A percentile compares a stretch with the other conserved stretches of the same genome.
These are phyloP conservation scores for Lactarius sp. DNA, from an alignment of 768 basidiomycete genomes.

Conservation along the genomic window DNA sequence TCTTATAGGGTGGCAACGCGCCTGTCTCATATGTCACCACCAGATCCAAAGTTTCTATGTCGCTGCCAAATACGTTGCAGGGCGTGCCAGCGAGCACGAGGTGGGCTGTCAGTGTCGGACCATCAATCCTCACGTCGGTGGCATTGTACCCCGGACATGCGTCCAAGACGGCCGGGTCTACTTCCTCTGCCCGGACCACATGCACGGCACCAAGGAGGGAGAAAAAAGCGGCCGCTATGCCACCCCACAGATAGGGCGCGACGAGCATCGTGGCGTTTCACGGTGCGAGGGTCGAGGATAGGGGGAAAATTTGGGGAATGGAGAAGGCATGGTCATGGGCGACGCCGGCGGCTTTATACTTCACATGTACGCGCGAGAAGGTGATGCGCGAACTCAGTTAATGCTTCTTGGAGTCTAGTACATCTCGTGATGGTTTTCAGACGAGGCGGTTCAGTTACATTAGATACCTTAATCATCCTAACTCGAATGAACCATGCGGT, in stretches of 20 bases:
- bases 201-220: neutral
- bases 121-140: slow-evolving; percentile 38
- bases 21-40: slow-evolving; percentile 57
- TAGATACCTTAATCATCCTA: no score
- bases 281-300: neutral
- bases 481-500: no score
- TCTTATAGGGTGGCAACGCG: slow-evolving; percentile 20
- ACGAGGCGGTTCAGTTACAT: no score
- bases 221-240: neutral
- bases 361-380: no score
- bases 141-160: slow-evolving; percentile 59
- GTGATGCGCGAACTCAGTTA: no score
- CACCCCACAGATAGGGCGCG: neutral
- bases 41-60: slow-evolving; percentile 44
- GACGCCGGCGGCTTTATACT: neutral
- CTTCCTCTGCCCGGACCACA: slow-evolving; percentile 25
- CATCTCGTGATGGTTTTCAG: no score
- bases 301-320: neutral
- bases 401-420: no score
- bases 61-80: slow-evolving; percentile 58
- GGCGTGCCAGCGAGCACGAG: slow-evolving; percentile 47
- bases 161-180: slow-evolving; percentile 38
- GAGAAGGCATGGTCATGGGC: neutral
- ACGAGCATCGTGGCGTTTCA: neutral
- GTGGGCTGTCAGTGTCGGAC: slow-evolving; percentile 44